Evolutionary conservation across 2,329 filamentous ascomycete genomes (phyloP), one percentile per base, ranked within the genome.

Genomic region (Colletotrichum zoysiae): DNA sequence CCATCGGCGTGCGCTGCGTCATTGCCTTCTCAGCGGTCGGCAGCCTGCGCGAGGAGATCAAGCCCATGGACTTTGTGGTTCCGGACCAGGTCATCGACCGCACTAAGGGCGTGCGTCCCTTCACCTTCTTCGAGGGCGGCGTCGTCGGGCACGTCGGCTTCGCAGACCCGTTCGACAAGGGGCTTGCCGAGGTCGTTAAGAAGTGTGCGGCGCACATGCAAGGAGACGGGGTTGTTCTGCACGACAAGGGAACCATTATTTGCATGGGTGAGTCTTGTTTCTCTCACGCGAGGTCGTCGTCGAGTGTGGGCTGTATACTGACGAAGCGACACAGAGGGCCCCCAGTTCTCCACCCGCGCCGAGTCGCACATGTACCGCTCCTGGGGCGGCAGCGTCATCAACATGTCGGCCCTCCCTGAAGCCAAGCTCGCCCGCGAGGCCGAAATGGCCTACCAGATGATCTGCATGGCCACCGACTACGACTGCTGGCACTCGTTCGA

Each of bases 391-490:
- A 93, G 90, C 75, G 93, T 98, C 65, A 98, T 99, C 87, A 98
- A 98, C 89, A 99, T 99, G 96, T 97, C 94, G 56, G 92, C 92
- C 18, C 88, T 99, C 20, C 96, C 96, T 26, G 96, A 99, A 85
- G 93, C 95, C 61, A 99, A 99, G 87, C 91, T 99, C 26, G 96
- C 96, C 12, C 91, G 94, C 65, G 96, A 99, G 85, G 96, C 96
- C 33, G 96, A 99, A 86, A 93, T 99, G 77, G 93, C 92, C 46
- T 98, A 98, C 83, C 95, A 97, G 85, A 97, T 98, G 89, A 97
- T 99, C 79, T 97, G 95, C 87, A 99, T 99, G 96, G 94, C 94
- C 44, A 99, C 96, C 38, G 96, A 99, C 86, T 99, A 99, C 82
- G 96, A 99, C 86, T 98, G 95, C 90, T 99, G 96, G 96, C 93